Conservation (phyloP, 768 basidiomycete species). For the Candolleomyces aberdarensis region DNA sequence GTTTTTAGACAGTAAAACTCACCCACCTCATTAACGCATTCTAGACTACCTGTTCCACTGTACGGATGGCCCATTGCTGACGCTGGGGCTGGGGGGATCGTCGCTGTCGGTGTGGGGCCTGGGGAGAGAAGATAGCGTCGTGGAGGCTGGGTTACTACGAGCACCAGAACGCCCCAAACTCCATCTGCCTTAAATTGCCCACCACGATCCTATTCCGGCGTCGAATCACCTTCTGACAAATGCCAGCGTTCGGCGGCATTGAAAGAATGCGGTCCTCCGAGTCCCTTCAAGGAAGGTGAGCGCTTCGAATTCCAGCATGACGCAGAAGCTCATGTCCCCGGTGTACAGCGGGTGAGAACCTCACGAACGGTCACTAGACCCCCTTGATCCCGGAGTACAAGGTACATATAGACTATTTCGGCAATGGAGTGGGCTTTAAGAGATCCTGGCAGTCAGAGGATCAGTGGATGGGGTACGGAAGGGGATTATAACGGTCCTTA, state of each 20-base stretch:
- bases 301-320: constrained; percentile 1
- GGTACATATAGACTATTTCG: background rate
- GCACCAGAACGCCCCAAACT: background rate
- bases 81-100: background rate
- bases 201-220: background rate
- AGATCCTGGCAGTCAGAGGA: background rate
- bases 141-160: too few relatives aligned
- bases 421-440: background rate
- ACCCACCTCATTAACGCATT: background rate
- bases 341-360: background rate
- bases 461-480: background rate
- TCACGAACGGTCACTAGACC: background rate
- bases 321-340: background rate
- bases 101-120: background rate
- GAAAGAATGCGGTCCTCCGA: too few relatives aligned
- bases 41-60: background rate
- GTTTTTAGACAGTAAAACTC: too few relatives aligned
- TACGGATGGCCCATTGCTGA: background rate
- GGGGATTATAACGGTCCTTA: background rate
- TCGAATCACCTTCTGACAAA: constrained; percentile 3
- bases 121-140: background rate
- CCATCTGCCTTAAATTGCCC: background rate
- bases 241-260: background rate
- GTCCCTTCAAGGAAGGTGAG: background rate
- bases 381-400: background rate